Evolutionary conservation across 139 green algal species (phyloP).

Genomic region (Microglena sp.): DNA sequence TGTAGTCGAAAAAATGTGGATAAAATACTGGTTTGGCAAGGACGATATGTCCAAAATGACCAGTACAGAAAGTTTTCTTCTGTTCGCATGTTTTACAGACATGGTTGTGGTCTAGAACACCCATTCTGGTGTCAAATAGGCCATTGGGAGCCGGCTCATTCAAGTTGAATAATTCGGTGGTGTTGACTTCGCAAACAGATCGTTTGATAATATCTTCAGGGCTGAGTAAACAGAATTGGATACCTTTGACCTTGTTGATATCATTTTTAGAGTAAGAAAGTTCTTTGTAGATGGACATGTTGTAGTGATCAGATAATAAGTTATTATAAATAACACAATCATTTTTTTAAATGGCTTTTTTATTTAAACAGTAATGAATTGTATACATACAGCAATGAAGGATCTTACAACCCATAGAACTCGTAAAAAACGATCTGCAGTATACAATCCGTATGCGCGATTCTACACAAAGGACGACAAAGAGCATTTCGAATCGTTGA

Average conservation of each 20-base stretch:
- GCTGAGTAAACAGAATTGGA: conserved; percentile 87
- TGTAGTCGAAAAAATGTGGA: conserved; percentile 78
- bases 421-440: too few species aligned
- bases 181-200: conserved; percentile 67
- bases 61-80: conserved; percentile 69
- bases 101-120: conserved; percentile 68
- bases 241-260: conserved; percentile 57
- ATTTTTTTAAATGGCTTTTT: too few species aligned
- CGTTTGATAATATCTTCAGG: conserved; percentile 83
- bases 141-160: conserved; percentile 65
- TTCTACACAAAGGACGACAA: too few species aligned
- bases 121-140: conserved; percentile 78
- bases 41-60: conserved; percentile 94
- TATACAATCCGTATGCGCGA: too few species aligned
- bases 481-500: too few species aligned
- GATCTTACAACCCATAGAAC: too few species aligned
- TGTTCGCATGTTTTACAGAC: conserved; percentile 60
- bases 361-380: too few species aligned
- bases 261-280: neutral
- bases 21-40: conserved; percentile 88
- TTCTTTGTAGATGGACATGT: conserved; percentile 6
- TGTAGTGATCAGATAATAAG: too few species aligned
- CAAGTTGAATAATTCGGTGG: conserved; percentile 66
- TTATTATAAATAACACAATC: neutral
- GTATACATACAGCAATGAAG: too few species aligned